These are phyloP conservation scores for Dalechampia spathulata DNA, from an alignment of 441 rosid genomes.

Conservation along the genomic window DNA sequence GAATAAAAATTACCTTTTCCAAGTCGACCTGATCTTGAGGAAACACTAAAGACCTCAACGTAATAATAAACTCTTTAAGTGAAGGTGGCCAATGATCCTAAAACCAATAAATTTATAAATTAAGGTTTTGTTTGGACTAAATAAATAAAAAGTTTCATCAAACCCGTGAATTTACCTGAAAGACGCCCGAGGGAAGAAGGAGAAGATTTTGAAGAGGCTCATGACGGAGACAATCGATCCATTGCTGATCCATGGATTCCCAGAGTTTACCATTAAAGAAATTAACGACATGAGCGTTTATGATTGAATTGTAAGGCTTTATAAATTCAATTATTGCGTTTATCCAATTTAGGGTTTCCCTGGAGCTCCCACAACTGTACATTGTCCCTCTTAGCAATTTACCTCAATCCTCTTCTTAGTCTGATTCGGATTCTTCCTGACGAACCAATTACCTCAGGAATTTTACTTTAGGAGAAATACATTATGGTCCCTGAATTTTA, in stretches of 20 bases:
- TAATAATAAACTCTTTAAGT: slow-evolving; percentile 50
- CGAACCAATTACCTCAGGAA: too few relatives aligned
- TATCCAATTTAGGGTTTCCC: slow-evolving; percentile 67
- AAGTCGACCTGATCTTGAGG: slow-evolving; percentile 55
- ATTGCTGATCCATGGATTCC: slow-evolving; percentile 67
- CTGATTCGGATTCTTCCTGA: too few relatives aligned
- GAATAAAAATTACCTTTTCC: slow-evolving; percentile 30
- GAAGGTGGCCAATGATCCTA: slow-evolving; percentile 84
- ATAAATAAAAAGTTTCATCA: too few relatives aligned
- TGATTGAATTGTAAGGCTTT: slow-evolving; percentile 40
- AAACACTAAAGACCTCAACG: slow-evolving; percentile 53
- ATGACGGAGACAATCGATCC: slow-evolving; percentile 63
- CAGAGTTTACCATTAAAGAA: slow-evolving; percentile 74
- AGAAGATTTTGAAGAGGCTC: slow-evolving; percentile 59
- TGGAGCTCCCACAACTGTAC: slow-evolving; percentile 52
- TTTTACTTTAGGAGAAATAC: too few relatives aligned
- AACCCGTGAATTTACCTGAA: too few relatives aligned
- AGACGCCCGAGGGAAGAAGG: slow-evolving; percentile 60
- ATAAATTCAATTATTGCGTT: slow-evolving; percentile 54
- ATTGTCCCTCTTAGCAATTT: slow-evolving; percentile 16
- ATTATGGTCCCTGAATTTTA: too few relatives aligned
- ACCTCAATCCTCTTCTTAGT: too few relatives aligned
- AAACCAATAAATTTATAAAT: too few relatives aligned
- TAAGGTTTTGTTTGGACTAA: too few relatives aligned
- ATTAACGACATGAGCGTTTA: slow-evolving; percentile 65